Evolutionary conservation across 1,284 basidiomycete species (phyloP).

Genomic region (Fomes fomentarius): DNA sequence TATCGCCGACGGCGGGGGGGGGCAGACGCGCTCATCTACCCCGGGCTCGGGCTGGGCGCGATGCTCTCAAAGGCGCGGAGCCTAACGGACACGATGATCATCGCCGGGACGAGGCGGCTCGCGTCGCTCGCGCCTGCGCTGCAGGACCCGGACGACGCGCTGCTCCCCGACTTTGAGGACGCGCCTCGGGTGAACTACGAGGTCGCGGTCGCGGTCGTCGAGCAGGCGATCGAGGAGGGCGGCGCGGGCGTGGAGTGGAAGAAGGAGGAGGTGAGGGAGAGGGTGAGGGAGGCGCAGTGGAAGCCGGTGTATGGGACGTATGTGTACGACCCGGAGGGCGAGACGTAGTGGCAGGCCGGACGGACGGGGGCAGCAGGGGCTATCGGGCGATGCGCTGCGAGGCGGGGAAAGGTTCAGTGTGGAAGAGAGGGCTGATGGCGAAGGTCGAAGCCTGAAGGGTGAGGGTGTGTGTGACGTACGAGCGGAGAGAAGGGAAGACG

Average conservation of each 20-base stretch:
- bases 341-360: slow-evolving; percentile 20
- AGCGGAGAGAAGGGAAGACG: background rate
- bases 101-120: slow-evolving; percentile 74
- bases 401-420: background rate
- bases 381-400: too few species aligned
- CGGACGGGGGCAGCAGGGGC: background rate
- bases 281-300: slow-evolving; percentile 57
- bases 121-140: slow-evolving; percentile 79
- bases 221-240: slow-evolving; percentile 77
- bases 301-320: slow-evolving; percentile 66
- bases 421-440: background rate
- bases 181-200: slow-evolving; percentile 75
- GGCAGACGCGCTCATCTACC: slow-evolving; percentile 76
- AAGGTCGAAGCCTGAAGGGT: background rate
- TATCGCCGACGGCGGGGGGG: background rate
- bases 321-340: slow-evolving; percentile 63
- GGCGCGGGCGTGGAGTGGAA: slow-evolving; percentile 57
- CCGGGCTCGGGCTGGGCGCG: slow-evolving; percentile 77
- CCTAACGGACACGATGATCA: slow-evolving; percentile 78
- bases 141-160: slow-evolving; percentile 61
- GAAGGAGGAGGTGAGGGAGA: slow-evolving; percentile 55
- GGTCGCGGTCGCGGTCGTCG: slow-evolving; percentile 79
- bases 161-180: slow-evolving; percentile 75
- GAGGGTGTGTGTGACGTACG: background rate
- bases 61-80: slow-evolving; percentile 64